Evolutionary conservation across 306 rosid species (phyloP), one percentile per base, ranked within the genome.

Genomic region (Erythrophleum fordii): DNA sequence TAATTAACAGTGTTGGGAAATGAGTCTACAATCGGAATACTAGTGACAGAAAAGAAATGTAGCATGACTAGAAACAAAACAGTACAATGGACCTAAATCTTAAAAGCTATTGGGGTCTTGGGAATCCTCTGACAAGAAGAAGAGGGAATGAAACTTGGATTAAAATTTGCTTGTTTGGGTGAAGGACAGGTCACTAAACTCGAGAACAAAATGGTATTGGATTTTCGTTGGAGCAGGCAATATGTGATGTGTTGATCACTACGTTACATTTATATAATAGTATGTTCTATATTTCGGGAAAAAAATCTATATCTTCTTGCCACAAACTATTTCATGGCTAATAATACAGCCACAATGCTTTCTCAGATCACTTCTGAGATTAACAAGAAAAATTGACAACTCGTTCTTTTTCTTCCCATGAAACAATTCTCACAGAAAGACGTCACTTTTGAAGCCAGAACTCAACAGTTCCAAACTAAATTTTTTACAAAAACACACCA

Each of bases 1-100:
- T 34, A 13, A 45, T 41, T 58, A 44, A 65, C 65, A 34, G 62
- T 66, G 76, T 55, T 4, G 42, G 62, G 66, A 20, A 77, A 51
- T 10, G 16, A 29, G 48, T 42, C 82, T 41, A 69, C 28, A 68
- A 37, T 53, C 18, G 58, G 67, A 48, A 22, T 35, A 46, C 26
- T 10, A 48, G 68, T 60, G 16, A 77, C 69, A 77, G 44, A 76
- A 76, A 22, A 70, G 41, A 59, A 35, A 70, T 41, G 18, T 37
- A 14, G 45, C 72, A 17, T 68, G 71, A 49, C 53, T 31, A 56
- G 64, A 56, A 75, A 28, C 35, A 53, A 20, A 28, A 53, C 37
- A 65, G 28, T 58, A 59, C 41, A 61, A 44, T 20, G 69, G 69
- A 28, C 55, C 22, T 11, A 39, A 41, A 53, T 68, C 48, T 26